Evolutionary conservation across 192 early-diverging fungal species (phyloP), one percentile per base, ranked within the genome.

Genomic region (Kickxella alabastrina): DNA sequence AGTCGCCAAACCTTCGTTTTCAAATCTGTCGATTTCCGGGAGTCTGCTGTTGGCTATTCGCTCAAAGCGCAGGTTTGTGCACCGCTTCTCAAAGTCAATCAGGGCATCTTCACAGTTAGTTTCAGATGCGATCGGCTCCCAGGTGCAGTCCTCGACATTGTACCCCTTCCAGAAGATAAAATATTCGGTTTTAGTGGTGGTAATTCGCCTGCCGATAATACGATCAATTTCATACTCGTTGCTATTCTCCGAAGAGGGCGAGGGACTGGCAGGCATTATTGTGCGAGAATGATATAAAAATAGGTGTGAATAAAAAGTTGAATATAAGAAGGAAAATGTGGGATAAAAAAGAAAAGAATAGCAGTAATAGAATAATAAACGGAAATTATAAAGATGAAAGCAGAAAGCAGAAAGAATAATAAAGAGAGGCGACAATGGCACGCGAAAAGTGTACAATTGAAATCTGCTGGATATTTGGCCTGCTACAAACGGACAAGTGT

Each of bases 121-220:
- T n/a, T 59, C 8, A 15, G 54, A 42, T 0, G 14, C 10, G 19
- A n/a, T 31, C 10, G 24, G 18, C 46, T 48, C 44, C 68, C 68
- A 71, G 1, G 46, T 43, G 18, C 56, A 51, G 6, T 71, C 61
- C 8, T 27, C 43, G 0, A 58, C 28, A 10, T 44, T 31, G 25
- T 64, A 71, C 0, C 52, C 50, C 17, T 48, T 42, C 68, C 68
- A 71, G 6, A 44, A 51, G 5, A 71, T 28, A 14, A 66, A 28
- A 34, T 74, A 62, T 49, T 74, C 64, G 6, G 43, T 62, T n/a
- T 52, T 46, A 9, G 39, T 18, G 24, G 62, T 40, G 0, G 53
- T 66, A 10, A 57, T 52, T 6, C 70, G 52, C 18, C 64, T 57
- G 15, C 70, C 70, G 10, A 74, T 66, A 3, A 74, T 67, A 5